Percentiles rank a stretch among this genome's conserved stretches.
Evolutionary conservation across 2,329 filamentous ascomycete genomes (phyloP).

Genomic region (Aspergillus eucalypticola): DNA sequence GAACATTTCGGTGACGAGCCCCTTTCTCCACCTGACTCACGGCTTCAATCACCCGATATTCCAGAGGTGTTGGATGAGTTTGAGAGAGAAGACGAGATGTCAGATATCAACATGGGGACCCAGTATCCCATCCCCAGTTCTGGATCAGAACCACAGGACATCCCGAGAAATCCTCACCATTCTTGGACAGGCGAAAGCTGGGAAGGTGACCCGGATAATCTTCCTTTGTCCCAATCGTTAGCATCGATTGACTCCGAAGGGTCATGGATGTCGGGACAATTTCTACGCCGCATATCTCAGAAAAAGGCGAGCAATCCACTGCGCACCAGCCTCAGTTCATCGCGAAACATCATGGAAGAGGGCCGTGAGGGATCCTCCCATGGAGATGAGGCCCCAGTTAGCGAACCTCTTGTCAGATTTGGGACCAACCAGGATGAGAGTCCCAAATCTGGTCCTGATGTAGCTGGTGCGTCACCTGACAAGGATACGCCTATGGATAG

Average conservation of each 20-base stretch:
- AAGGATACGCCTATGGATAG: conserved; percentile 37
- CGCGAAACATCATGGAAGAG: conserved; percentile 50
- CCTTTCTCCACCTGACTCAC: conserved; percentile 80
- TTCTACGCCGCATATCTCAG: conserved; percentile 52
- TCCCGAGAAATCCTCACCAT: conserved; percentile 30
- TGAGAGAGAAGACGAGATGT: conserved; percentile 13
- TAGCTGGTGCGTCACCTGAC: conserved; percentile 56
- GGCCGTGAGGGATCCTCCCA: conserved; percentile 47
- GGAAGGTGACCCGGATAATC: conserved; percentile 52
- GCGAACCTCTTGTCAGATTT: conserved; percentile 70
- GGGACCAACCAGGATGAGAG: conserved; percentile 50
- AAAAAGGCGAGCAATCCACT: conserved; percentile 40
- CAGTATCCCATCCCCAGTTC: conserved; percentile 28
- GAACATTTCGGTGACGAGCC: conserved; percentile 89
- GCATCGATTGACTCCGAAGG: conserved; percentile 94
- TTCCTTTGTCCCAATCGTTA: conserved; percentile 73
- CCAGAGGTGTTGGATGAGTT: conserved; percentile 35
- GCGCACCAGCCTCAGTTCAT: conserved; percentile 41
- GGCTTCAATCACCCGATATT: conserved; percentile 74
- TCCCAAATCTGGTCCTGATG: conserved; percentile 48
- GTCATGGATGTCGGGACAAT: conserved; percentile 87
- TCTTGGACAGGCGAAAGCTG: conserved; percentile 47
- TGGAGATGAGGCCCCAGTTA: conserved; percentile 67
- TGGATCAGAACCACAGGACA: conserved; percentile 32
- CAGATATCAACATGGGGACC: conserved; percentile 15